Conservation (phyloP, 176 grass and related monocot genomes). For the Eragrostis nindensis region DNA sequence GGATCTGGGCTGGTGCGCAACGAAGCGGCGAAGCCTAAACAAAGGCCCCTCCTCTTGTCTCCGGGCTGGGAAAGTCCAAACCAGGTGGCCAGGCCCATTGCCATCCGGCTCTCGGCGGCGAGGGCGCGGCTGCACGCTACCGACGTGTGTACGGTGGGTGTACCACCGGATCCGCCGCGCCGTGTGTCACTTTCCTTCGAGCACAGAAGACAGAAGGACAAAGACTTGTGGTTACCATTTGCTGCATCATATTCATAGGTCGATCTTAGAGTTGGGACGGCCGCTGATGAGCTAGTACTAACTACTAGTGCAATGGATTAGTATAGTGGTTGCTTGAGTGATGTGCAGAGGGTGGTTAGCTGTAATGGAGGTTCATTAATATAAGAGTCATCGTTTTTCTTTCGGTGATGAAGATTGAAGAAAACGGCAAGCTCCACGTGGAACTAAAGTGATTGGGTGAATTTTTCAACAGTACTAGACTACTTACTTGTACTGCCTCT, state of each 20-base stretch:
- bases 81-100: neutral
- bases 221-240: neutral
- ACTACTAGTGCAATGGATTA: neutral
- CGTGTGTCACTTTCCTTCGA: neutral
- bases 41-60: neutral
- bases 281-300: neutral
- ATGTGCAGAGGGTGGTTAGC: neutral
- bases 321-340: conserved; percentile 1
- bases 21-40: neutral
- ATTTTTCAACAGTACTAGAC: no score
- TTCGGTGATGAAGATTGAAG: neutral
- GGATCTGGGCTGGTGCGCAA: conserved; percentile 19
- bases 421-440: conserved; percentile 13
- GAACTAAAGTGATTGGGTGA: neutral
- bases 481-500: no score
- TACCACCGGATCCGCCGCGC: neutral
- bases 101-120: conserved; percentile 7
- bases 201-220: neutral
- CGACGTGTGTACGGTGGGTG: conserved; percentile 2
- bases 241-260: neutral
- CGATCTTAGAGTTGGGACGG: neutral
- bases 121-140: neutral
- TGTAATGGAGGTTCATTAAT: neutral
- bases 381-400: neutral
- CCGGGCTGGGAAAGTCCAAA: neutral